phyloP scores from a whole-genome alignment of 257 asterid species.

The Solanum pimpinellifolium region DNA sequence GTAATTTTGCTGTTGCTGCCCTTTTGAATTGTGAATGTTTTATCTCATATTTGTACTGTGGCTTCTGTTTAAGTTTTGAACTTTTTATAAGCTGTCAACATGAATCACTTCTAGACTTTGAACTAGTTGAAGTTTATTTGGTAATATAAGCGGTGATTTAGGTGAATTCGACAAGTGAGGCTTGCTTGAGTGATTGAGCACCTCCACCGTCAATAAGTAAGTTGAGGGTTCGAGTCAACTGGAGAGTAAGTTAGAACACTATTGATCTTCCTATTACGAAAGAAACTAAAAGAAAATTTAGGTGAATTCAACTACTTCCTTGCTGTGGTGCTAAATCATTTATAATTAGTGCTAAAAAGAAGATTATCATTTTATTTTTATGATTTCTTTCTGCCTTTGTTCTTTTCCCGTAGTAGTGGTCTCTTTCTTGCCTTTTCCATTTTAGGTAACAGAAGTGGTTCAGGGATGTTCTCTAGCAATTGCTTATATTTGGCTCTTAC shows the following conservation, averaged over 20 bases:
- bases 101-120: not conserved
- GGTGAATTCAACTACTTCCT: not conserved
- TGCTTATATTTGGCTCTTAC: not conserved
- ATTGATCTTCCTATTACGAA: not conserved
- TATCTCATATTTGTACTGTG: not conserved
- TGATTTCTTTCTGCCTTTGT: not conserved
- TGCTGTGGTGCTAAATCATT: not conserved
- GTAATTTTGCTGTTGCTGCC: slow-evolving; percentile 2
- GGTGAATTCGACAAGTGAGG: not conserved
- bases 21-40: not conserved
- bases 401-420: not conserved
- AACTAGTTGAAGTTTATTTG: not conserved
- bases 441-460: not conserved
- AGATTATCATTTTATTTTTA: not conserved
- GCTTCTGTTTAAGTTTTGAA: not conserved
- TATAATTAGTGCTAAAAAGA: not conserved
- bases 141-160: not conserved
- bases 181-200: not conserved
- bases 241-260: not conserved
- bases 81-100: not conserved
- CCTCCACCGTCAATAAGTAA: not conserved
- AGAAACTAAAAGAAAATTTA: not conserved
- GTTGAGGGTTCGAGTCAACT: not conserved
- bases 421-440: not conserved
- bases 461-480: not conserved